Evolutionary conservation across 257 asterid genomes (phyloP).

Genomic region (Nicotiana paniculata): DNA sequence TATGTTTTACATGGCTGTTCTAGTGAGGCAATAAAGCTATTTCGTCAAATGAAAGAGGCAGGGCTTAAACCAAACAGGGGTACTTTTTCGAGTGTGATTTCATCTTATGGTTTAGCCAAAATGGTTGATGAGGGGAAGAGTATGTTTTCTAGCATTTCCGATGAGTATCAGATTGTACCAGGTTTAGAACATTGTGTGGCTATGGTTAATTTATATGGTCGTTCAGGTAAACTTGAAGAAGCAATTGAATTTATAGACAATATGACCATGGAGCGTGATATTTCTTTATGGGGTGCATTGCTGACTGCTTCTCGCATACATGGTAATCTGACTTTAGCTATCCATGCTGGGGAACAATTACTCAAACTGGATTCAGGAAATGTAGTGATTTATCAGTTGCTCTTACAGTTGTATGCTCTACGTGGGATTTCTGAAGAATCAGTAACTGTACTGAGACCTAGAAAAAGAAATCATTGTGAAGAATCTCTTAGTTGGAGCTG

Average conservation of each 20-base stretch:
- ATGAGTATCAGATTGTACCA: constrained; percentile 43
- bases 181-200: constrained; percentile 60
- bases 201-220: constrained; percentile 64
- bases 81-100: constrained; percentile 58
- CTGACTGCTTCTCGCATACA: constrained; percentile 56
- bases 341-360: constrained; percentile 56
- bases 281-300: constrained; percentile 54
- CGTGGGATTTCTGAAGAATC: constrained; percentile 34
- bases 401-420: constrained; percentile 41
- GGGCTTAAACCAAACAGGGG: constrained; percentile 52
- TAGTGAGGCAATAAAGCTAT: constrained; percentile 48
- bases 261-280: constrained; percentile 45
- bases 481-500: constrained; percentile 49
- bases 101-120: constrained; percentile 64
- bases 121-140: constrained; percentile 49
- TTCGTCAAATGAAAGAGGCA: constrained; percentile 42
- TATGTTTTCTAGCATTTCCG: constrained; percentile 37
- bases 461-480: constrained; percentile 24
- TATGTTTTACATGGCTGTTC: constrained; percentile 53
- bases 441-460: constrained; percentile 24
- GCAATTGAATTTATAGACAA: constrained; percentile 44
- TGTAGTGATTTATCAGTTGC: constrained; percentile 25
- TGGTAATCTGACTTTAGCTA: constrained; percentile 53
- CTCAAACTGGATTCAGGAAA: constrained; percentile 66
- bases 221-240: constrained; percentile 64